Base-by-base conservation (phyloP, 257 asterid genomes). In the Haberlea rhodopensis region DNA sequence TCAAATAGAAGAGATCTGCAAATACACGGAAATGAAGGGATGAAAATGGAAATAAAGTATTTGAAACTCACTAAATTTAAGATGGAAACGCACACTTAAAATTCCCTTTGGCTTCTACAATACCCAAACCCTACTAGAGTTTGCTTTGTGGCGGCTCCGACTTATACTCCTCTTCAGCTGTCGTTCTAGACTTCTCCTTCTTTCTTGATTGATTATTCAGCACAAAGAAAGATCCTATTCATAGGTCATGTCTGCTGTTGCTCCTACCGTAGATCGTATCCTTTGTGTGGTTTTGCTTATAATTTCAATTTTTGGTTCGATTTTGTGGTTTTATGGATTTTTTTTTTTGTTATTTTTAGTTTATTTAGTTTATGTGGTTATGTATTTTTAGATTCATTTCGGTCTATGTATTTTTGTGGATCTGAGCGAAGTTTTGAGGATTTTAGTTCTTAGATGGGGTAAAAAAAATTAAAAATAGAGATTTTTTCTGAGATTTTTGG, bases 241-340 rank as follows among this genome's bases (percentile, higher is more conserved):
- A 19, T 64, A 32, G 26, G 26, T 65, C 66, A 84, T 84, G 87
- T 87, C 87, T 20, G 73, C 84, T 61, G 82, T 82, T 66, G 81
- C 84, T 69, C 79, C 81, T 45, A 75, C 85, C 58, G 73, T 74
- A 59, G 91, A 84, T 76, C 86, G 91, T 85, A 85, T 82, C 86
- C 88, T 81, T 68, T 40, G 4, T 31, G 29, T 8, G 48, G 62
- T 63, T 26, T 27, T 32, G 25, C 0, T 28, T 62, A n/a, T 11
- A n/a, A n/a, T n/a, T n/a, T n/a, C n/a, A n/a, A n/a, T n/a, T n/a
- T n/a, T n/a, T n/a, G n/a, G n/a, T n/a, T n/a, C n/a, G n/a, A n/a
- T n/a, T n/a, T n/a, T n/a, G n/a, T n/a, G n/a, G n/a, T n/a, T n/a
- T n/a, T n/a, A n/a, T 18, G 19, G 3, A 45, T 53, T 13, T 57